These are phyloP conservation scores for Babesia gibsoni DNA, from an alignment of 169 alveolate species.

Conservation along the genomic window DNA sequence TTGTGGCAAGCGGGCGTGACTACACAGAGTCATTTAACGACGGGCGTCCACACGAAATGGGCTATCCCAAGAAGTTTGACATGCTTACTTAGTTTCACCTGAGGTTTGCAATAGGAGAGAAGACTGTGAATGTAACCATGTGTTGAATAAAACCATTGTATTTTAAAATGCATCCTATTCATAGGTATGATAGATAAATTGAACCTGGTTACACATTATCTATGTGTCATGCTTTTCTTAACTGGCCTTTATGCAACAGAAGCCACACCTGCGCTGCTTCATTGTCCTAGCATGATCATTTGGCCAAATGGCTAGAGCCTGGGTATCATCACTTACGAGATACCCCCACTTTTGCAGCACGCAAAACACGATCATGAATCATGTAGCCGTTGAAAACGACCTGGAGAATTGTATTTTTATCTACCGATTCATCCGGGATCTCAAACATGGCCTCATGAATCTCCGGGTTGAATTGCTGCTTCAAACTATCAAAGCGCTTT, in stretches of 20 bases:
- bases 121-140: background rate
- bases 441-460: slow-evolving; percentile 90
- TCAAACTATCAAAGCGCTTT: slow-evolving; percentile 77
- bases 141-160: background rate
- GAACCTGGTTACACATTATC: too few species aligned
- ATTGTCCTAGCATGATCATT: too few species aligned
- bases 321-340: slow-evolving; percentile 32
- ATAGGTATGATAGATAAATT: too few species aligned
- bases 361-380: slow-evolving; percentile 84
- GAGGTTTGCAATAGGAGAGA: background rate
- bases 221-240: too few species aligned
- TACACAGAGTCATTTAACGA: slow-evolving; percentile 41
- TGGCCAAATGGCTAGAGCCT: too few species aligned
- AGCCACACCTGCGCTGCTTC: too few species aligned
- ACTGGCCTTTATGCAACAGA: too few species aligned
- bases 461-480: slow-evolving; percentile 88
- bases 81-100: slow-evolving; percentile 22
- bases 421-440: slow-evolving; percentile 79
- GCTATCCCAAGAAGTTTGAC: slow-evolving; percentile 47
- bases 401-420: slow-evolving; percentile 80
- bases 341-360: slow-evolving; percentile 74
- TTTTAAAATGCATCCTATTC: background rate
- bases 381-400: slow-evolving; percentile 87
- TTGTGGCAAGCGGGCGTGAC: slow-evolving; percentile 53
- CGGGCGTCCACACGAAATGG: slow-evolving; percentile 48